Evolutionary conservation across 2,329 filamentous ascomycete genomes (phyloP).

Genomic region (Aspergillus japonicus): DNA sequence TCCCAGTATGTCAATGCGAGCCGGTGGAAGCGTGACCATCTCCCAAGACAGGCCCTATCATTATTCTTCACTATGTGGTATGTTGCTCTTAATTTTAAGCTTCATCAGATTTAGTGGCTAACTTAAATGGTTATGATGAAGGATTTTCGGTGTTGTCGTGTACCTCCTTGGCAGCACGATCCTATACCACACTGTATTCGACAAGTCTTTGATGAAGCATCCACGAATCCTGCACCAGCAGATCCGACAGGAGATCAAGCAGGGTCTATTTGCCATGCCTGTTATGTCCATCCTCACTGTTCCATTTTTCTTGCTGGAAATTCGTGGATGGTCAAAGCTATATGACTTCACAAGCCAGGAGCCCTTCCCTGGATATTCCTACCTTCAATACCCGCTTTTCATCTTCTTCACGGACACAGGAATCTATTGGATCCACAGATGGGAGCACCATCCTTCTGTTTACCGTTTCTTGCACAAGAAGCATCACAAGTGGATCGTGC

Average conservation of each 20-base stretch:
- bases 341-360: conserved; percentile 74
- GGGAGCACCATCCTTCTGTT: conserved; percentile 71
- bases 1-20: conserved; percentile 29
- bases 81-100: background rate
- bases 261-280: conserved; percentile 72
- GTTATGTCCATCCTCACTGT: conserved; percentile 77
- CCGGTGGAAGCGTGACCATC: conserved; percentile 29
- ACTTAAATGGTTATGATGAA: conserved; percentile 35
- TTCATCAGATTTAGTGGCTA: no score
- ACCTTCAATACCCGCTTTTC: conserved; percentile 81
- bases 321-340: conserved; percentile 79
- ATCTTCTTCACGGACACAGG: conserved; percentile 80
- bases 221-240: conserved; percentile 94
- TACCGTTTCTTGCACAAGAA: conserved; percentile 93
- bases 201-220: conserved; percentile 81
- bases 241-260: conserved; percentile 76
- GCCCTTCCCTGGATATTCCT: conserved; percentile 73
- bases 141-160: conserved; percentile 76
- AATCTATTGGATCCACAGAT: conserved; percentile 89
- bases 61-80: conserved; percentile 33
- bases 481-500: conserved; percentile 99
- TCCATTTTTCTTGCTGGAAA: conserved; percentile 77
- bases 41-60: conserved; percentile 29
- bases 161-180: conserved; percentile 81
- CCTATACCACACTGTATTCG: conserved; percentile 85